phyloP scores from a whole-genome alignment of 768 basidiomycete genomes.

The Pisolithus microcarpus region DNA sequence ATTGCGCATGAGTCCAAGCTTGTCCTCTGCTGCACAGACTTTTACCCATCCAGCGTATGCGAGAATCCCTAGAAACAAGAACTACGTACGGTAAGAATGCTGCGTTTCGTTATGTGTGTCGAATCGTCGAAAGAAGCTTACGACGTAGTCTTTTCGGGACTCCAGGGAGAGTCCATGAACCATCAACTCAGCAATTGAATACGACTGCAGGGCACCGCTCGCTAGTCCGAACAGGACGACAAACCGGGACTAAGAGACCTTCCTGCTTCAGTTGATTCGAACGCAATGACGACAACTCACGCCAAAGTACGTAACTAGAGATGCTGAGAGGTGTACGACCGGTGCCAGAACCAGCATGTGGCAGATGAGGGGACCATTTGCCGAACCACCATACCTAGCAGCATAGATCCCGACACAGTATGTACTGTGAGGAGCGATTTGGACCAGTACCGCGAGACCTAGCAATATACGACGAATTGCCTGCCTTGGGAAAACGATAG shows the following conservation, averaged over 20 bases:
- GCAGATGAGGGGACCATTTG: slow-evolving; percentile 52
- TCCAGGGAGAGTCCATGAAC: slow-evolving; percentile 14
- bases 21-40: not conserved
- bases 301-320: slow-evolving; percentile 35
- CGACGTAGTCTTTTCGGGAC: slow-evolving; percentile 13
- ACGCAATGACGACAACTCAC: slow-evolving; percentile 24
- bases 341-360: slow-evolving; percentile 54
- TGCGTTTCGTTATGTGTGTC: not conserved
- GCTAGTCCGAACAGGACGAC: slow-evolving; percentile 17
- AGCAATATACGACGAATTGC: slow-evolving; percentile 15
- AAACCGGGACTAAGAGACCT: slow-evolving; percentile 13
- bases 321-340: slow-evolving; percentile 43
- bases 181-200: slow-evolving; percentile 13
- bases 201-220: slow-evolving; percentile 21
- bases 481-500: slow-evolving; percentile 26
- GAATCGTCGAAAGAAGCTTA: slow-evolving; percentile 6
- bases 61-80: slow-evolving; percentile 17
- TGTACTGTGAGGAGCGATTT: slow-evolving; percentile 51
- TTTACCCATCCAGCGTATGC: slow-evolving; percentile 4
- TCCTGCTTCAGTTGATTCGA: not conserved
- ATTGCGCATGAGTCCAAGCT: not conserved
- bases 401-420: slow-evolving; percentile 62
- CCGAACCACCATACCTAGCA: slow-evolving; percentile 43
- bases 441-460: slow-evolving; percentile 35
- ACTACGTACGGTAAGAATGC: slow-evolving; percentile 10